Evolutionary conservation across 2,329 filamentous ascomycete species (phyloP).

Genomic region (Paecilomyces formosus): DNA sequence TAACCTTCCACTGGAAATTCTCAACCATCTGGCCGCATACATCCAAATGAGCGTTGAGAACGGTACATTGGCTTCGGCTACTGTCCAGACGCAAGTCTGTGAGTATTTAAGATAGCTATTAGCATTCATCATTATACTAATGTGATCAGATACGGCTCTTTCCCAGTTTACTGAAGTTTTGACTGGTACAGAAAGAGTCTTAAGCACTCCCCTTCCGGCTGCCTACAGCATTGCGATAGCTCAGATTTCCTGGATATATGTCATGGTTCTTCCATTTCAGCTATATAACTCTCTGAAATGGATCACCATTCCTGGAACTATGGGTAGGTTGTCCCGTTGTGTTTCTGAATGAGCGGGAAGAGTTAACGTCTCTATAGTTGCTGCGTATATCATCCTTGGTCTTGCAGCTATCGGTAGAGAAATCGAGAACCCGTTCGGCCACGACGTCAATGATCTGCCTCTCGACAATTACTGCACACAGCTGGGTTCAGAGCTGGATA

Average conservation of each 20-base stretch:
- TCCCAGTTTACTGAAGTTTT: conserved; percentile 63
- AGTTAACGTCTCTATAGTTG: conserved; percentile 26
- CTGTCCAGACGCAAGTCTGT: conserved; percentile 33
- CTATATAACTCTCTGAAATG: conserved; percentile 57
- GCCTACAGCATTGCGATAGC: conserved; percentile 79
- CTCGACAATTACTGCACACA: conserved; percentile 71
- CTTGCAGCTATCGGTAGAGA: conserved; percentile 69
- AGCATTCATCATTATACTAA: conserved; percentile 4
- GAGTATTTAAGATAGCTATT: conserved; percentile 7
- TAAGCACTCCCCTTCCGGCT: conserved; percentile 73
- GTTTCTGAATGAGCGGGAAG: neutral
- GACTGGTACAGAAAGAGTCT: conserved; percentile 66
- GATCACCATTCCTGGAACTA: conserved; percentile 70
- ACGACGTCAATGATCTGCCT: conserved; percentile 75
- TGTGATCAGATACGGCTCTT: conserved; percentile 48
- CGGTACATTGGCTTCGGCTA: conserved; percentile 25
- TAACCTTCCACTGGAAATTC: conserved; percentile 75
- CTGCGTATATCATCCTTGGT: conserved; percentile 76
- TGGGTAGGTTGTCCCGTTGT: conserved; percentile 33
- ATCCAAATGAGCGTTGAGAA: conserved; percentile 52
- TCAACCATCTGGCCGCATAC: conserved; percentile 63
- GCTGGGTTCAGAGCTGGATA: conserved; percentile 65
- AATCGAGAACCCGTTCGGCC: conserved; percentile 78
- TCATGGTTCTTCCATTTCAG: conserved; percentile 75
- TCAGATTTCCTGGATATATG: conserved; percentile 81